Base-by-base conservation (phyloP, 2,329 filamentous ascomycete species). In the Trichoderma breve region DNA sequence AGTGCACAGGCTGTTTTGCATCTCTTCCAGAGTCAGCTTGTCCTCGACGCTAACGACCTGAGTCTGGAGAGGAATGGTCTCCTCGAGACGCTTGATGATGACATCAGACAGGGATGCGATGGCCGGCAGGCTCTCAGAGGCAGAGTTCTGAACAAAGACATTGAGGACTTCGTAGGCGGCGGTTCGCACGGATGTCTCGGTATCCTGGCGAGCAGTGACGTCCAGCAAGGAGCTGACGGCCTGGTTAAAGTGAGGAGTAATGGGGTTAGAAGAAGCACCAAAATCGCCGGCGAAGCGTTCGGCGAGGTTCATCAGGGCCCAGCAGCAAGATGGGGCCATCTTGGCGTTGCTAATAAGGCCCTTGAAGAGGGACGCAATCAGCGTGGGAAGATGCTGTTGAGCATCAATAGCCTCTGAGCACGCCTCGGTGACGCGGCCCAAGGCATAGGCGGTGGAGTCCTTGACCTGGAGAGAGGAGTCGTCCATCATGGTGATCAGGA, bases 301-400 rank as follows among this genome's bases (percentile, higher is more conserved):
- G 12, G 96, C 95, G 80, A 99, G 85, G 84, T 98, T 99, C 93
- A 99, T 98, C 76, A 99, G 85, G 36, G 96, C 95, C 96, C 97
- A 98, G 85, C 96, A 99, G 90, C 96, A 98, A 34, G 96, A 99
- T 70, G 94, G 91, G 36, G 95, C 96, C 91, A 99, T 99, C 89
- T 97, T 98, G 73, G 94, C 92, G 81, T 92, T 96, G 84, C 93
- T 95, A 73, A 93, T 90, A 73, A 99, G 88, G 65, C 95, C 96
- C 76, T 91, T 90, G 85, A 99, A 99, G 11, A 99, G 89, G 53
- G 95, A 93, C 71, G 90, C 89, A 78, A 99, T 95, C 74, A 99
- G 86, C 24, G 92, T 90, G 74, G 94, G 92, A 6, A 99, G 88
- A 80, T 98, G 94, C 74, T 91, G 86, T 76, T 88, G 86, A 53